Evolutionary conservation across 305 asterid genomes (phyloP).

Genomic region (Andrographis paniculata): DNA sequence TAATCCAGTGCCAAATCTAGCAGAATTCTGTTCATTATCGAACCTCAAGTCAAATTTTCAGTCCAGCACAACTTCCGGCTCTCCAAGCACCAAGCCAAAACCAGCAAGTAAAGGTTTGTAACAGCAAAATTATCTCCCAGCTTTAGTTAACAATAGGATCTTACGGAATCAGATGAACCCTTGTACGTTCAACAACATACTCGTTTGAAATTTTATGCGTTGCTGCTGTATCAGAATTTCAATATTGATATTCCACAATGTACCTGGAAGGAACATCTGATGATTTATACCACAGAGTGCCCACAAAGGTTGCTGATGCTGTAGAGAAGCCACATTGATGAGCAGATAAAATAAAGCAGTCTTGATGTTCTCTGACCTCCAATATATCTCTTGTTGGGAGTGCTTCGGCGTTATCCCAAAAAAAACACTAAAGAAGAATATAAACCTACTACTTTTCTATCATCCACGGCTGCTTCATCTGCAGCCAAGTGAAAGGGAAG

Average conservation of each 20-base stretch:
- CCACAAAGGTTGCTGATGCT: background rate
- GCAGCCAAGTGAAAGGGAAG: conserved; percentile 29
- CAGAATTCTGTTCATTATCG: conserved; percentile 3
- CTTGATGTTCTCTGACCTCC: conserved; percentile 17
- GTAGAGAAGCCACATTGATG: conserved; percentile 2
- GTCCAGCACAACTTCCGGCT: conserved; percentile 1
- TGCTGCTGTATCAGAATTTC: conserved; percentile 5
- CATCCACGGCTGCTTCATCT: conserved; percentile 28
- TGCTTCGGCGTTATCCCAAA: conserved; percentile 16
- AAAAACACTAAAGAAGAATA: conserved; percentile 13
- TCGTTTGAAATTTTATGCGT: background rate
- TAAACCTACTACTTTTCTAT: conserved; percentile 22
- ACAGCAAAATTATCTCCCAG: conserved; percentile 9
- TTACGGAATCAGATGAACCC: conserved; percentile 4
- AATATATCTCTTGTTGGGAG: conserved; percentile 13
- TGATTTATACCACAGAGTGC: conserved; percentile 2
- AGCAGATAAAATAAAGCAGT: conserved; percentile 19
- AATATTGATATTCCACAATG: conserved; percentile 6
- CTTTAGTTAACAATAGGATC: conserved; percentile 6
- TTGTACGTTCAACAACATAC: conserved; percentile 4
- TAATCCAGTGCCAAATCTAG: background rate
- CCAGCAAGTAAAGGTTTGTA: conserved; percentile 9
- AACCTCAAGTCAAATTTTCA: conserved; percentile 6
- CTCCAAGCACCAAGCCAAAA: conserved; percentile 1
- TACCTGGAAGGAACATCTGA: conserved; percentile 9